phyloP scores from a whole-genome alignment of 1,284 basidiomycete species.

The Moesziomyces antarcticus region DNA sequence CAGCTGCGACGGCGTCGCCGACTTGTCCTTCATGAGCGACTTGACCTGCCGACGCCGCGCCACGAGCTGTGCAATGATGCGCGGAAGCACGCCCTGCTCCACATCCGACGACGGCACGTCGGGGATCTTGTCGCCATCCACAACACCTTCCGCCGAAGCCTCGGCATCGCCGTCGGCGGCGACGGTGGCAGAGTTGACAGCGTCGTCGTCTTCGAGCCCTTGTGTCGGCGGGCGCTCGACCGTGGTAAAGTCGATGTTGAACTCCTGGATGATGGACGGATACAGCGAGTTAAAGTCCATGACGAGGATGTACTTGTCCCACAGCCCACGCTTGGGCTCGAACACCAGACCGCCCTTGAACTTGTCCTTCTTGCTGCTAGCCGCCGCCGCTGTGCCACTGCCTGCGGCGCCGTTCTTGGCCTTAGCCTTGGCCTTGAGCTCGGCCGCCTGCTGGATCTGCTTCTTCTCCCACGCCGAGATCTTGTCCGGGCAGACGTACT shows the following conservation, averaged over 20 bases:
- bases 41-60: conserved; percentile 90
- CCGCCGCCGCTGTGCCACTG: conserved; percentile 69
- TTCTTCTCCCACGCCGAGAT: conserved; percentile 74
- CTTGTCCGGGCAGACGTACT: conserved; percentile 97
- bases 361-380: conserved; percentile 82
- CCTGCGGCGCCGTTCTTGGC: conserved; percentile 46
- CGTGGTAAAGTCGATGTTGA: conserved; percentile 99
- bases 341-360: conserved; percentile 99
- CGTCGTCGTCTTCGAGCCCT: conserved; percentile 67
- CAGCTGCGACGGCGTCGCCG: conserved; percentile 79
- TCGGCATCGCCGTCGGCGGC: conserved; percentile 11
- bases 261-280: conserved; percentile 99
- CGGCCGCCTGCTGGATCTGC: conserved; percentile 54
- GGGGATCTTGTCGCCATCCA: conserved; percentile 77
- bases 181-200: conserved; percentile 2
- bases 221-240: conserved; percentile 76
- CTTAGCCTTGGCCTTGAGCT: conserved; percentile 42
- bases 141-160: conserved; percentile 19
- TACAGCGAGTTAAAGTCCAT: conserved; percentile 99
- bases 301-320: conserved; percentile 96
- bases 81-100: conserved; percentile 87
- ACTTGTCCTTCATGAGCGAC: conserved; percentile 91
- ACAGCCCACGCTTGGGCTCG: conserved; percentile 93
- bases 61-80: conserved; percentile 94
- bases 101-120: conserved; percentile 82